Conservation (phyloP, 2,329 filamentous ascomycete genomes). For the Leptographium galeiforme region DNA sequence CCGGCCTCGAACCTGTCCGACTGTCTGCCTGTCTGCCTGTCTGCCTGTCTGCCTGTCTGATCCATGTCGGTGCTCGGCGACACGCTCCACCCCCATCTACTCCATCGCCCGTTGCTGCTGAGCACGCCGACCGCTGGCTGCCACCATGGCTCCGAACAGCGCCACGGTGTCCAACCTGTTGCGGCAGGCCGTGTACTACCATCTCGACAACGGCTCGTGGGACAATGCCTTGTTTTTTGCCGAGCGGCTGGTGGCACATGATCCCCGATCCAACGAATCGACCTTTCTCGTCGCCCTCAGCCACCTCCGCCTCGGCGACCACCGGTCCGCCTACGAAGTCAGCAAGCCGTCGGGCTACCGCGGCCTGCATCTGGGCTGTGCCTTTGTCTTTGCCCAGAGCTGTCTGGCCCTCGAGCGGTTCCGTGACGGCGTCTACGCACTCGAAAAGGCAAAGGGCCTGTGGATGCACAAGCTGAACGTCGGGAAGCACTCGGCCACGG, state of each 20-base stretch:
- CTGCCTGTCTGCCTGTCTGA: constrained; percentile 11
- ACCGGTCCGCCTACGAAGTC: constrained; percentile 74
- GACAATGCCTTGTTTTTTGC: constrained; percentile 91
- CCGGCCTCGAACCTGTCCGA: too few relatives aligned
- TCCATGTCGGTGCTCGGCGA: constrained; percentile 2
- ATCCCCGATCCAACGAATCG: constrained; percentile 67
- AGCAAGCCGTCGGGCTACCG: constrained; percentile 58
- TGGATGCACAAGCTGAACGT: constrained; percentile 67
- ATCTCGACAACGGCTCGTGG: constrained; percentile 78
- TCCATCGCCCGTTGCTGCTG: background rate
- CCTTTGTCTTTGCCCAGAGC: constrained; percentile 82
- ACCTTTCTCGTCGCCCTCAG: constrained; percentile 74
- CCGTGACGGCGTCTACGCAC: constrained; percentile 65
- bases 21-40: too few relatives aligned
- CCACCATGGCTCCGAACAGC: constrained; percentile 38
- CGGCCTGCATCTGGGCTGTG: constrained; percentile 69
- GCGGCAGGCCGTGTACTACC: constrained; percentile 49
- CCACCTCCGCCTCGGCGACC: constrained; percentile 69
- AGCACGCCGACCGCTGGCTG: background rate
- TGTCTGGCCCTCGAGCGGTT: constrained; percentile 68
- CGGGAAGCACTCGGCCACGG: constrained; percentile 69
- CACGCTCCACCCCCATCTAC: background rate
- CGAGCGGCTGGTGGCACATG: constrained; percentile 71
- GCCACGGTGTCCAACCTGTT: constrained; percentile 37
- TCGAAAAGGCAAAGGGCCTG: constrained; percentile 67